phyloP scores from a whole-genome alignment of 768 basidiomycete species.

The Pulveroboletus sp. region DNA sequence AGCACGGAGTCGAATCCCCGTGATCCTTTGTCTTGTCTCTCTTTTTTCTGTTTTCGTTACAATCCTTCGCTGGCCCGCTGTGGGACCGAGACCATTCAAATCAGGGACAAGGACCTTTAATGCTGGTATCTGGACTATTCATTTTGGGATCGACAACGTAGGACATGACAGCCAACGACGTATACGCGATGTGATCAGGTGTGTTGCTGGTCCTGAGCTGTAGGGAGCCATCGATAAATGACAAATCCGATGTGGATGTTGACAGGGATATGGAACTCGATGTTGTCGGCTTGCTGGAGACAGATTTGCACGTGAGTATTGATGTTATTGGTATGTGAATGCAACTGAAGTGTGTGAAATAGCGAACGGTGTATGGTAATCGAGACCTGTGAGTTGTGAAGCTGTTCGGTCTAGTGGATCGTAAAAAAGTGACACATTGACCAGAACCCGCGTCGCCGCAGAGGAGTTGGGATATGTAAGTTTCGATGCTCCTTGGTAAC shows the following conservation, averaged over 20 bases:
- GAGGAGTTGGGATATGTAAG: constrained; percentile 81
- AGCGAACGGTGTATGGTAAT: constrained; percentile 77
- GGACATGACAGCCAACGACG: constrained; percentile 35
- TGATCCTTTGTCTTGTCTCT: constrained; percentile 37
- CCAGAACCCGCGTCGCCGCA: constrained; percentile 67
- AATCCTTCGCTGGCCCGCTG: constrained; percentile 48
- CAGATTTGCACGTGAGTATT: constrained; percentile 71
- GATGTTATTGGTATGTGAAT: neutral
- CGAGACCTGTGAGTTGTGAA: constrained; percentile 62
- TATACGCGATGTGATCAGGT: constrained; percentile 50
- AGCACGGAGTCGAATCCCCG: constrained; percentile 30
- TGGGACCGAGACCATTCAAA: constrained; percentile 53
- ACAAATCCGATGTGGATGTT: neutral
- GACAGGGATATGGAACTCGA: constrained; percentile 78
- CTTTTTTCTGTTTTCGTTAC: constrained; percentile 50
- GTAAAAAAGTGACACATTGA: constrained; percentile 1
- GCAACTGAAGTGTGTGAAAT: constrained; percentile 8
- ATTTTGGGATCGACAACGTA: constrained; percentile 63
- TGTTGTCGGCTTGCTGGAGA: constrained; percentile 80
- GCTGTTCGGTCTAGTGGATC: neutral
- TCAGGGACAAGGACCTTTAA: constrained; percentile 64
- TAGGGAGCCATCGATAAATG: neutral
- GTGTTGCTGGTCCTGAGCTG: constrained; percentile 34
- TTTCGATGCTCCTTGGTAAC: too few relatives aligned
- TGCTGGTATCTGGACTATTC: constrained; percentile 88